These are phyloP conservation scores for Vanrija sp. DNA, from an alignment of 1,284 basidiomycete genomes.

Conservation along the genomic window DNA sequence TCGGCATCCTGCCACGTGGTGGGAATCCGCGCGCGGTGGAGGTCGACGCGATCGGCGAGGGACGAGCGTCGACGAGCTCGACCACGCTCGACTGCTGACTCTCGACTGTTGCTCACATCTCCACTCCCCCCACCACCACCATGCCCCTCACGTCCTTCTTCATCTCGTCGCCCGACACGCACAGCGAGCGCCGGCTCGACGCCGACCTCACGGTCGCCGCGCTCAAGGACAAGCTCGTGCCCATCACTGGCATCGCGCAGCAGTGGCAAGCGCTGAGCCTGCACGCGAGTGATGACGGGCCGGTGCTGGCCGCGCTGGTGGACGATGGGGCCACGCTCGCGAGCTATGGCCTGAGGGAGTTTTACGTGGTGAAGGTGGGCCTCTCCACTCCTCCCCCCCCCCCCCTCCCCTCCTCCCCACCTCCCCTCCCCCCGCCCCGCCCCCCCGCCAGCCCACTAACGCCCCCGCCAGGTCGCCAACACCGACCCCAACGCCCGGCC, in stretches of 20 bases:
- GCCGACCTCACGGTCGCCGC: slow-evolving; percentile 65
- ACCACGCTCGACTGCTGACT: too few species aligned
- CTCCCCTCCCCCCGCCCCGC: too few species aligned
- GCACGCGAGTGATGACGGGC: slow-evolving; percentile 27
- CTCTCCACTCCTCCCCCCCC: too few species aligned
- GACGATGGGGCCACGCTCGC: slow-evolving; percentile 67
- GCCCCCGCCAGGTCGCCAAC: slow-evolving; percentile 62
- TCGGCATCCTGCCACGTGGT: background rate
- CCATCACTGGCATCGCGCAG: slow-evolving; percentile 82
- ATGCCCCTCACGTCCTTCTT: slow-evolving; percentile 58
- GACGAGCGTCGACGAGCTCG: too few species aligned
- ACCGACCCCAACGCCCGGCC: slow-evolving; percentile 61
- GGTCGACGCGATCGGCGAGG: background rate
- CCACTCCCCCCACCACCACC: background rate
- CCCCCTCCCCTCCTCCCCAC: too few species aligned
- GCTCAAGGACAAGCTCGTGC: slow-evolving; percentile 83
- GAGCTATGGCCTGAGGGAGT: slow-evolving; percentile 62
- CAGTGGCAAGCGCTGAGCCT: slow-evolving; percentile 66
- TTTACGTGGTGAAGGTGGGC: slow-evolving; percentile 60
- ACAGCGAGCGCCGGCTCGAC: slow-evolving; percentile 77
- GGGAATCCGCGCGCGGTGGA: background rate
- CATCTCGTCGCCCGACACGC: slow-evolving; percentile 78
- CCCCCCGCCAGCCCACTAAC: background rate
- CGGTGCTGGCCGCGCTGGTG: slow-evolving; percentile 57
- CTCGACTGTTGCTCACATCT: too few species aligned